Conservation (phyloP, 495 filamentous ascomycete genomes). For the Xylaria longipes region DNA sequence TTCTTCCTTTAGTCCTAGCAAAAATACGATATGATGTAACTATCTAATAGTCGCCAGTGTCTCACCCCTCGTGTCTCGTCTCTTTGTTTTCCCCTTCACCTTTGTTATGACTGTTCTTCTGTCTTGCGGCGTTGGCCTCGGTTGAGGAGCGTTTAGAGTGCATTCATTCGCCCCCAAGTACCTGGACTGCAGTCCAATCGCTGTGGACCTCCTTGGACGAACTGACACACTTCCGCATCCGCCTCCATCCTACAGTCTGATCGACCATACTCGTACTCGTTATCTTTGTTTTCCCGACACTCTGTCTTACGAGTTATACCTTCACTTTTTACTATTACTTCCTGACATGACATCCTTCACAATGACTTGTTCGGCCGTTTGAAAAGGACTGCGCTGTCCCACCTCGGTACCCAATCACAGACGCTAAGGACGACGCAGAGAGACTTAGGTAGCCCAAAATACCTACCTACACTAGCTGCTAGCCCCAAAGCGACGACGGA, state of each 20-base stretch:
- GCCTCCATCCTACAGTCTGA: neutral
- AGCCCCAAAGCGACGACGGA: conserved; percentile 9
- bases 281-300: neutral
- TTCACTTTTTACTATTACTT: neutral
- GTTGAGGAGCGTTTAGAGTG: neutral
- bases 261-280: neutral
- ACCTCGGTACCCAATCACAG: conserved; percentile 15
- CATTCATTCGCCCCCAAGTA: neutral
- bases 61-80: neutral
- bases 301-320: neutral
- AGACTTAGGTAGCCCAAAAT: neutral
- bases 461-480: neutral
- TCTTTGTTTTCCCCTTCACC: neutral
- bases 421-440: neutral
- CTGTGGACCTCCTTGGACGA: neutral
- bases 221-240: conserved; percentile 19
- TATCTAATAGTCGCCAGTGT: neutral
- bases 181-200: neutral
- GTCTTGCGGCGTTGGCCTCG: neutral
- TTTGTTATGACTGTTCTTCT: neutral
- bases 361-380: neutral
- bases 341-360: neutral
- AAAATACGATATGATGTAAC: neutral
- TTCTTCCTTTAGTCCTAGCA: neutral
- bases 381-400: conserved; percentile 5